phyloP scores from a whole-genome alignment of 2,329 filamentous ascomycete species.

The Pseudocercospora vitis region DNA sequence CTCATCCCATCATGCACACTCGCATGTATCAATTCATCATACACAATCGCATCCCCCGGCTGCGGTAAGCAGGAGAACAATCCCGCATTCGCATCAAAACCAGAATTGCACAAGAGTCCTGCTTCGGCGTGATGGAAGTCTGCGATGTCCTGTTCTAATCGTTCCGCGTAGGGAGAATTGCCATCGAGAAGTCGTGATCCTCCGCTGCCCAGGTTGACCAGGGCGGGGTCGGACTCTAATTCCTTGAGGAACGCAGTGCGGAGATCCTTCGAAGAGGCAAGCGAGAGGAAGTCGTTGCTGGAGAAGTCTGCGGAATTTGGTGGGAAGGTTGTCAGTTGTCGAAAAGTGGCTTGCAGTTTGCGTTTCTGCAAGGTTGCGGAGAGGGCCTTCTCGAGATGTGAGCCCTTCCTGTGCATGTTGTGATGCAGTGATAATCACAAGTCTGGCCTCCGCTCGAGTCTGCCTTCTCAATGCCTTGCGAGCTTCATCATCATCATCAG shows the following conservation, averaged over 20 bases:
- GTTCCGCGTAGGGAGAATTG: conserved; percentile 60
- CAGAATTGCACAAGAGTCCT: conserved; percentile 61
- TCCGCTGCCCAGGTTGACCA: conserved; percentile 50
- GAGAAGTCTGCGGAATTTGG: conserved; percentile 56
- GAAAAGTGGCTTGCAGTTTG: conserved; percentile 46
- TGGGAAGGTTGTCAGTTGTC: conserved; percentile 49
- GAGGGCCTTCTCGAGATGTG: conserved; percentile 31
- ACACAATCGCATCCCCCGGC: conserved; percentile 57
- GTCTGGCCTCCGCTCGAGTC: not conserved
- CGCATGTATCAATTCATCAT: conserved; percentile 75
- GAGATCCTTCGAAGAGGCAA: conserved; percentile 52
- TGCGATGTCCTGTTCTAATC: conserved; percentile 60
- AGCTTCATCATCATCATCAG: too few relatives aligned
- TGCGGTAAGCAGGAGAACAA: conserved; percentile 52
- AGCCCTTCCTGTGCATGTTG: conserved; percentile 8
- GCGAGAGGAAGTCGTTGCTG: conserved; percentile 65
- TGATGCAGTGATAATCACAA: not conserved
- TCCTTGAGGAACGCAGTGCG: conserved; percentile 52
- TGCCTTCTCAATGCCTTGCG: too few relatives aligned
- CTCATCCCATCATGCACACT: conserved; percentile 77
- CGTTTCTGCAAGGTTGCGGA: conserved; percentile 40
- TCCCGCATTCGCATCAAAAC: conserved; percentile 52
- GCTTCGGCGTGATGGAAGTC: conserved; percentile 58
- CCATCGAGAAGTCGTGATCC: conserved; percentile 66
- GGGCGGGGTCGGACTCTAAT: conserved; percentile 37